Conservation (phyloP, 148 eudicot species). For the Agrostemma githago region DNA sequence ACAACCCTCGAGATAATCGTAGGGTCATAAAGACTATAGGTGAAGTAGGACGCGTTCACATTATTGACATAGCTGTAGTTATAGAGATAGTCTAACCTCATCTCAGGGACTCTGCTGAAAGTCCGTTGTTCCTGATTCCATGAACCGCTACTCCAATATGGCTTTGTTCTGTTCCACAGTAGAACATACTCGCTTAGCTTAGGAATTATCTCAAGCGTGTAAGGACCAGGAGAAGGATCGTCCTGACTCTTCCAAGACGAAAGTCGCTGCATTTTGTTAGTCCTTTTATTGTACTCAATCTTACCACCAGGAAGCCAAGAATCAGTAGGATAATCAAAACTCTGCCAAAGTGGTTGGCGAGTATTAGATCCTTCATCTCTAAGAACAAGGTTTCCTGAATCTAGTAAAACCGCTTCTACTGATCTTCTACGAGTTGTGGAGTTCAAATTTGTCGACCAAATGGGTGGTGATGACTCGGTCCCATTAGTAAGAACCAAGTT, state of each 20-base stretch:
- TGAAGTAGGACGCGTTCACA: conserved; percentile 45
- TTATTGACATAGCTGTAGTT: conserved; percentile 16
- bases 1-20: conserved; percentile 33
- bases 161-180: conserved; percentile 20
- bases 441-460: conserved; percentile 1
- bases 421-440: neutral
- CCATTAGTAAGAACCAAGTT: conserved; percentile 1
- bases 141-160: conserved; percentile 25
- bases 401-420: conserved; percentile 9
- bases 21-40: conserved; percentile 28
- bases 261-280: conserved; percentile 16
- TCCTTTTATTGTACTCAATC: conserved; percentile 31
- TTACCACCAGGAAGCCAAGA: conserved; percentile 51
- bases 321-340: conserved; percentile 30
- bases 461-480: neutral
- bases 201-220: conserved; percentile 30
- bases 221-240: conserved; percentile 32
- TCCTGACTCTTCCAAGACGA: conserved; percentile 34
- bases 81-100: conserved; percentile 1
- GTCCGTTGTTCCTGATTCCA: neutral
- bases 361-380: conserved; percentile 1
- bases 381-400: conserved; percentile 19
- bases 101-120: conserved; percentile 10
- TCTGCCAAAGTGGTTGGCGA: conserved; percentile 12
- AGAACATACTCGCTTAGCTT: conserved; percentile 19